A percentile compares a stretch with the other conserved stretches of the same genome.
These are phyloP conservation scores for Pouteria glomerata DNA, from an alignment of 148 eudicot species.

Conservation along the genomic window DNA sequence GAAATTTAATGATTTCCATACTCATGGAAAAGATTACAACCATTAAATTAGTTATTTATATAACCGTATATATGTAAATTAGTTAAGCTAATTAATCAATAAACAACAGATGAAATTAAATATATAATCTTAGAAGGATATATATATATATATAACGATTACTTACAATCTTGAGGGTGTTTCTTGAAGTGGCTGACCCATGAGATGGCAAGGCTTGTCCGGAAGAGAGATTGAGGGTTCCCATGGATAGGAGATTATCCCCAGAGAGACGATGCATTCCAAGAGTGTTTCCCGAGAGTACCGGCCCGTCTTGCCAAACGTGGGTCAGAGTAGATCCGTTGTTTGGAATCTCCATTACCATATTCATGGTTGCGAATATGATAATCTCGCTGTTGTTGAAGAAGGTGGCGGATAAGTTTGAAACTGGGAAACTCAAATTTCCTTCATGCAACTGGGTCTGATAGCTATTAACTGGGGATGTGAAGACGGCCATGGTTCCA, in stretches of 20 bases:
- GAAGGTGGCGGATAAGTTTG: neutral
- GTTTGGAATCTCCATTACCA: neutral
- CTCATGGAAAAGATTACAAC: too few species aligned
- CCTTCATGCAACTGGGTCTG: neutral
- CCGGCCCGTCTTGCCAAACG: slow-evolving; percentile 20
- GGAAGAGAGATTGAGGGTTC: neutral
- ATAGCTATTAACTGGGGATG: slow-evolving; percentile 2
- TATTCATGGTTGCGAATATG: neutral
- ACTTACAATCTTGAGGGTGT: neutral
- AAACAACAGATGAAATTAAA: too few species aligned
- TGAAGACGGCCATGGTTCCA: neutral
- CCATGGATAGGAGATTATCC: neutral
- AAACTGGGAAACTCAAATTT: slow-evolving; percentile 7
- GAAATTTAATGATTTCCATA: too few species aligned
- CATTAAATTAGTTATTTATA: too few species aligned
- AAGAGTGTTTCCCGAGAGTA: neutral
- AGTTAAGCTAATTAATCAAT: too few species aligned
- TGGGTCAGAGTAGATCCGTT: neutral
- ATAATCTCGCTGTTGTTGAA: neutral
- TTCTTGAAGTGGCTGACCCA: neutral
- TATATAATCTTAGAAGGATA: too few species aligned
- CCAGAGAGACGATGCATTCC: neutral
- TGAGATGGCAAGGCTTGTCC: neutral
- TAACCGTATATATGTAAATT: too few species aligned
- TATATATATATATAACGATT: too few species aligned